A percentile compares a stretch with the other conserved stretches of the same genome.
These are phyloP conservation scores for Hyaloscypha variabilis DNA, from an alignment of 495 filamentous ascomycete genomes.

Conservation along the genomic window DNA sequence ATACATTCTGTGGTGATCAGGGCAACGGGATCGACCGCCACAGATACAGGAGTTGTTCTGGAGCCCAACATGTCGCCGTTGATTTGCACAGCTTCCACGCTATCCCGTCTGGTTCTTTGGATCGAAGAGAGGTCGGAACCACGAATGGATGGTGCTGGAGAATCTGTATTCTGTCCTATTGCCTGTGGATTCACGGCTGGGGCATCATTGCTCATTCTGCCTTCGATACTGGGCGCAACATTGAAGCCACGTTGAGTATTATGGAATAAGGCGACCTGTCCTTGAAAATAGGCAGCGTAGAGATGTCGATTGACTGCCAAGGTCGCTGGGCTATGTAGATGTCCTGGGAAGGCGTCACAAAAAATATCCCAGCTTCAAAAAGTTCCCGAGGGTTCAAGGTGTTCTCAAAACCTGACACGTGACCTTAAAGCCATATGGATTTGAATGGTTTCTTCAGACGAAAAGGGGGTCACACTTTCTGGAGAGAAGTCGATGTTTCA, in stretches of 20 bases:
- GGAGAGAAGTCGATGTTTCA: neutral
- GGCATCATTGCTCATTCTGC: slow-evolving; percentile 26
- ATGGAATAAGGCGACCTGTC: neutral
- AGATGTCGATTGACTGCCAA: slow-evolving; percentile 7
- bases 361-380: slow-evolving; percentile 7
- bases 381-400: slow-evolving; percentile 12
- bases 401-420: slow-evolving; percentile 9
- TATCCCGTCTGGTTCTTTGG: neutral
- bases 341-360: neutral
- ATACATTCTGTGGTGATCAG: slow-evolving; percentile 99
- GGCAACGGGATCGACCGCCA: slow-evolving; percentile 92
- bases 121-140: slow-evolving; percentile 11
- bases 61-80: slow-evolving; percentile 16
- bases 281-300: neutral
- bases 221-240: slow-evolving; percentile 13
- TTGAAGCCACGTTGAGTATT: slow-evolving; percentile 18
- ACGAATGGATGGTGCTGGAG: slow-evolving; percentile 11
- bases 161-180: slow-evolving; percentile 16
- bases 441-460: neutral
- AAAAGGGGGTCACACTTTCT: neutral
- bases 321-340: neutral
- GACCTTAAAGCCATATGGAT: neutral
- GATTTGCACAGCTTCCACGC: slow-evolving; percentile 8
- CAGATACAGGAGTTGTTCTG: slow-evolving; percentile 47
- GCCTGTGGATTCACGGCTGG: slow-evolving; percentile 14